Conservation (phyloP, 768 basidiomycete genomes). For the Tylopilus balloui region DNA sequence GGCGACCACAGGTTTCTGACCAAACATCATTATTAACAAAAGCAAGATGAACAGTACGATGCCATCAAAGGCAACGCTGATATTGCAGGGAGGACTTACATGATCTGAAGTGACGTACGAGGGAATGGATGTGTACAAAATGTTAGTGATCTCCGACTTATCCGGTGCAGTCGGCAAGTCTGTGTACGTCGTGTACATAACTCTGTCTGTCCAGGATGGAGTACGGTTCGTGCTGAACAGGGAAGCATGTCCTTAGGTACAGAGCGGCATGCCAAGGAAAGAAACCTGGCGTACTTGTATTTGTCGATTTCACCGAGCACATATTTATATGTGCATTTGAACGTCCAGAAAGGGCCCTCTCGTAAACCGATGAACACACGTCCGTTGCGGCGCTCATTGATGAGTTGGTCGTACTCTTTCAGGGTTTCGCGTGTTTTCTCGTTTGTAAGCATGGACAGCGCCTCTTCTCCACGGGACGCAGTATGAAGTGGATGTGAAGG, state of each 20-base stretch:
- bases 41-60: not conserved
- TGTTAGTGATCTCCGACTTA: constrained; percentile 52
- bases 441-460: constrained; percentile 39
- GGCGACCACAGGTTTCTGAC: constrained; percentile 81
- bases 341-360: constrained; percentile 85
- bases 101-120: constrained; percentile 90
- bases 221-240: constrained; percentile 55
- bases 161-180: constrained; percentile 54
- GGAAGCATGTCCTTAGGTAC: constrained; percentile 4
- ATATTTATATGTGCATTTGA: constrained; percentile 92
- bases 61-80: not conserved
- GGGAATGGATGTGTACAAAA: constrained; percentile 76
- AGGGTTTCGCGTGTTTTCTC: constrained; percentile 53
- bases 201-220: constrained; percentile 92
- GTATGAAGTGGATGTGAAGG: constrained; percentile 44
- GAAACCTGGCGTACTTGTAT: constrained; percentile 54
- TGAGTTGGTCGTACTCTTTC: constrained; percentile 72
- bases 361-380: constrained; percentile 65
- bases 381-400: constrained; percentile 57
- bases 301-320: constrained; percentile 74
- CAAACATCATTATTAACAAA: not conserved
- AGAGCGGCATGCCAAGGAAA: not conserved
- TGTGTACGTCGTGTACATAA: constrained; percentile 75
- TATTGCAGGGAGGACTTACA: constrained; percentile 41
- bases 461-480: constrained; percentile 34